phyloP scores from a whole-genome alignment of 1,284 basidiomycete species.

The Sporisorium scitamineum region DNA sequence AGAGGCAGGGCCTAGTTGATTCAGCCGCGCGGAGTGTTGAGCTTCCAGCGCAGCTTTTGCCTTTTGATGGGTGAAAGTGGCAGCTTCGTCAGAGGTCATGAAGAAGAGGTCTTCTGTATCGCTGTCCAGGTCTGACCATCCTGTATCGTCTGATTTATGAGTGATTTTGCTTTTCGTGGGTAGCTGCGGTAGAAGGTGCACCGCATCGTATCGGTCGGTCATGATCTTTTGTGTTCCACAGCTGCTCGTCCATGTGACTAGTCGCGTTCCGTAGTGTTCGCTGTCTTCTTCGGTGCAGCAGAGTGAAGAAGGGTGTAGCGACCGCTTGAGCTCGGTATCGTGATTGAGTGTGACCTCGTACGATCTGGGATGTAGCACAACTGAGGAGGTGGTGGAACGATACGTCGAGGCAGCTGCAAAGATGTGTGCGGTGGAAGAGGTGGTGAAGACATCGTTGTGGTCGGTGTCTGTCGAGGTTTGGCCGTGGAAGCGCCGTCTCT shows the following conservation, averaged over 20 bases:
- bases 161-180: background rate
- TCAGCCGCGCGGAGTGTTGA: constrained; percentile 9
- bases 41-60: constrained; percentile 9
- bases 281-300: background rate
- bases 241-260: constrained; percentile 28
- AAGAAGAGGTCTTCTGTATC: constrained; percentile 42
- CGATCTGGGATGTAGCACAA: constrained; percentile 12
- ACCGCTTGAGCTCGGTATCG: constrained; percentile 11
- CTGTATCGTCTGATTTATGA: background rate
- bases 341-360: constrained; percentile 33
- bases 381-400: background rate
- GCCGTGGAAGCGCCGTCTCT: constrained; percentile 10
- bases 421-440: constrained; percentile 13
- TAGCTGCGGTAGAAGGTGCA: constrained; percentile 25
- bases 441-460: background rate
- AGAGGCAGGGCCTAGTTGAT: background rate
- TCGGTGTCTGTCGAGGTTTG: background rate
- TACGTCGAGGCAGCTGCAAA: constrained; percentile 9
- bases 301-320: background rate
- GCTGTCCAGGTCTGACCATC: constrained; percentile 39
- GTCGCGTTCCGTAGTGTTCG: background rate
- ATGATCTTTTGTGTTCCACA: background rate
- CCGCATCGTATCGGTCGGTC: constrained; percentile 33
- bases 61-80: constrained; percentile 8
- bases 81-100: constrained; percentile 22